Percentiles rank a stretch among this genome's conserved stretches.
Evolutionary conservation across 148 eudicot species (phyloP).

Genomic region (Silene conica): DNA sequence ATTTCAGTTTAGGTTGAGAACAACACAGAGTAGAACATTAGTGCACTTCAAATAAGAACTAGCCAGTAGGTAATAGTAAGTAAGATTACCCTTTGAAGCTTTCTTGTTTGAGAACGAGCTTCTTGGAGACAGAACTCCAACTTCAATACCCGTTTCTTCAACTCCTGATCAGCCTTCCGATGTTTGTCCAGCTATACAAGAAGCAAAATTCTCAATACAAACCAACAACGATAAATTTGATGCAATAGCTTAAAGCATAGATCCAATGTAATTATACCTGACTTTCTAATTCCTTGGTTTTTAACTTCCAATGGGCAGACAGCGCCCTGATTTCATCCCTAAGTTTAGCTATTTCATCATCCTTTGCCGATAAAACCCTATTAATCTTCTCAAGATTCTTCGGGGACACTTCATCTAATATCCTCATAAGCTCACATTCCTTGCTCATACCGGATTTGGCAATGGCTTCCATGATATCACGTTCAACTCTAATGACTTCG

Average conservation of each 20-base stretch:
- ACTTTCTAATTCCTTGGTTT: slow-evolving; percentile 72
- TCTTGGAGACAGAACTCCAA: slow-evolving; percentile 96
- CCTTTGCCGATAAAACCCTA: slow-evolving; percentile 60
- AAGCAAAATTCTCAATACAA: background rate
- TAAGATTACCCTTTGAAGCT: slow-evolving; percentile 75
- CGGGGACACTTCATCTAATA: slow-evolving; percentile 75
- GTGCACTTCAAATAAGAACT: too few relatives aligned
- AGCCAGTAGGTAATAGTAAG: background rate
- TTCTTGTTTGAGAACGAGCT: slow-evolving; percentile 91
- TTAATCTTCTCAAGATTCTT: slow-evolving; percentile 69
- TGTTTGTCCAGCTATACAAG: slow-evolving; percentile 69
- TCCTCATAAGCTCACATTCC: slow-evolving; percentile 66
- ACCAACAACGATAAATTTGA: background rate
- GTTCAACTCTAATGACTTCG: slow-evolving; percentile 76
- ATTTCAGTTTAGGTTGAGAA: background rate
- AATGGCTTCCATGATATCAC: slow-evolving; percentile 77
- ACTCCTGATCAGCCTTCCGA: slow-evolving; percentile 74
- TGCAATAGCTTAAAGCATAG: background rate
- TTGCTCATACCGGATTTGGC: slow-evolving; percentile 54
- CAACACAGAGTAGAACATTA: too few relatives aligned
- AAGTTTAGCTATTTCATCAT: slow-evolving; percentile 68
- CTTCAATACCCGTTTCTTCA: slow-evolving; percentile 85
- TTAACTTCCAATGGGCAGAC: slow-evolving; percentile 89
- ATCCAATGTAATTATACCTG: slow-evolving; percentile 41
- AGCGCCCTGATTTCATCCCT: slow-evolving; percentile 69